Evolutionary conservation across 805 yeast species (phyloP).

Genomic region (Hanseniaspora jakobsenii): DNA sequence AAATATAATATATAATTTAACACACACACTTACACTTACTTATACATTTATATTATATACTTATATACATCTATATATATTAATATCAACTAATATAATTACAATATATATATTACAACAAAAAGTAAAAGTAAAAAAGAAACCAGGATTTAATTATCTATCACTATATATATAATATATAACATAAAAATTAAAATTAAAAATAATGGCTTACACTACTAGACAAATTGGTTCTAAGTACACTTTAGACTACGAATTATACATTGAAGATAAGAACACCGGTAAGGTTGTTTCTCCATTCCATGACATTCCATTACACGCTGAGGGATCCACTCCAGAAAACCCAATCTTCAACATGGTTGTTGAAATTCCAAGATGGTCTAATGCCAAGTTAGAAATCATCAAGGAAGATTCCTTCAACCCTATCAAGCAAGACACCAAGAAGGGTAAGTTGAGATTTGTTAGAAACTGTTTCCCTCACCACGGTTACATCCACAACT

Average conservation of each 20-base stretch:
- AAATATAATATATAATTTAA: too few species aligned
- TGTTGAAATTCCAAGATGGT: slow-evolving; percentile 71
- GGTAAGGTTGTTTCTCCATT: slow-evolving; percentile 92
- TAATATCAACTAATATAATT: too few species aligned
- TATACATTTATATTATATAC: too few species aligned
- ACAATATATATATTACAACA: too few species aligned
- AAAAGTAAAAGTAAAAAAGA: too few species aligned
- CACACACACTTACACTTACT: too few species aligned
- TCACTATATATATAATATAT: too few species aligned
- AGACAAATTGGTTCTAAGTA: slow-evolving; percentile 93
- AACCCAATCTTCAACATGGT: slow-evolving; percentile 74
- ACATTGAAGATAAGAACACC: slow-evolving; percentile 58
- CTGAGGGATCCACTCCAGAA: slow-evolving; percentile 55
- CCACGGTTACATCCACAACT: slow-evolving; percentile 76
- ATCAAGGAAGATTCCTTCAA: slow-evolving; percentile 45
- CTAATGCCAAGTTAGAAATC: slow-evolving; percentile 75
- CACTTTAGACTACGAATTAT: slow-evolving; percentile 88
- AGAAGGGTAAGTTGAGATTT: slow-evolving; percentile 63
- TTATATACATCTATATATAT: too few species aligned
- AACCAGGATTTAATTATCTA: too few species aligned
- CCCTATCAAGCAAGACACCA: slow-evolving; percentile 71
- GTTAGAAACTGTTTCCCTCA: slow-evolving; percentile 71
- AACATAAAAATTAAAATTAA: too few species aligned
- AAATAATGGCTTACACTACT: slow-evolving; percentile 60
- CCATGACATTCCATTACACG: slow-evolving; percentile 88